These are phyloP conservation scores for Phoenix roebelenii DNA, from an alignment of 176 grass and related monocot species.

Conservation along the genomic window DNA sequence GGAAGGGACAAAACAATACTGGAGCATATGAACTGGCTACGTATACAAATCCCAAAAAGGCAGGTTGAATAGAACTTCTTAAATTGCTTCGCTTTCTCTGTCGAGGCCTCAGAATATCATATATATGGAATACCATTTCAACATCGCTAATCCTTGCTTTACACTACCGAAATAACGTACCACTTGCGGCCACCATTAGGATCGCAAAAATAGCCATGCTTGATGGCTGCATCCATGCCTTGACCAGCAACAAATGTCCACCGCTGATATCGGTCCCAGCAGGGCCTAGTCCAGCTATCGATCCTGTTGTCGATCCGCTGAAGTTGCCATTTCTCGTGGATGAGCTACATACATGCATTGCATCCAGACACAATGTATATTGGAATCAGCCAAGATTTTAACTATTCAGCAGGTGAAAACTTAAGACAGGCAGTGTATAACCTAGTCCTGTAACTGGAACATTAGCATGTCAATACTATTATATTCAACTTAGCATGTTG, in stretches of 20 bases:
- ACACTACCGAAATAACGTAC: background rate
- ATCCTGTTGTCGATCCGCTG: slow-evolving; percentile 12
- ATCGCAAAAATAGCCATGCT: background rate
- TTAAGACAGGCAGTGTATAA: background rate
- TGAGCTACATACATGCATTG: slow-evolving; percentile 21
- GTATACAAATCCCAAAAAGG: no score
- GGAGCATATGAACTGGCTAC: no score
- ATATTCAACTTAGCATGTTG: no score
- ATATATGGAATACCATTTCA: no score
- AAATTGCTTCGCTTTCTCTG: no score
- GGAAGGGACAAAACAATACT: no score
- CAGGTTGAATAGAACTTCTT: no score
- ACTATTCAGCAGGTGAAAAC: background rate
- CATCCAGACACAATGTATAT: background rate
- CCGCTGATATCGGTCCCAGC: slow-evolving; percentile 17
- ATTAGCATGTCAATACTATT: no score
- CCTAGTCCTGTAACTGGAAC: background rate
- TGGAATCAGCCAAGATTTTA: background rate
- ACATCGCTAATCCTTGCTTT: background rate
- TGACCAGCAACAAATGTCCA: background rate
- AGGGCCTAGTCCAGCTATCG: slow-evolving; percentile 8
- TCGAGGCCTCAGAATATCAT: no score
- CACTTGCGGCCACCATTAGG: slow-evolving; percentile 7
- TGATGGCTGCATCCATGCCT: slow-evolving; percentile 9
- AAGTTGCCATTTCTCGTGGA: slow-evolving; percentile 27